These are phyloP conservation scores for Debaryomyces maramus DNA, from an alignment of 805 yeast species.

Conservation along the genomic window DNA sequence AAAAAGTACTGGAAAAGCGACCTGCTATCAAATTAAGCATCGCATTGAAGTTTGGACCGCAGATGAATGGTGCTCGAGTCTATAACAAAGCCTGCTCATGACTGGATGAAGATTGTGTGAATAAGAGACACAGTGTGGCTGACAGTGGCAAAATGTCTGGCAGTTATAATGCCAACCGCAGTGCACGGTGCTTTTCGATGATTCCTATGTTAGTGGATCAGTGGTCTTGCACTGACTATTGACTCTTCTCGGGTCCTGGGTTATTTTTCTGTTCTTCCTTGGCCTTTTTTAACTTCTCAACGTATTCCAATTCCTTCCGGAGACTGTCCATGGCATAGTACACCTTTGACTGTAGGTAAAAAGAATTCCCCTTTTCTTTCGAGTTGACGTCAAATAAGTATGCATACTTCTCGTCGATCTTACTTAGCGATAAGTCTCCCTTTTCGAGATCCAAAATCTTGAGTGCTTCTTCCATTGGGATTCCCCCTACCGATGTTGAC, in stretches of 20 bases:
- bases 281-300: constrained; percentile 43
- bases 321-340: constrained; percentile 92
- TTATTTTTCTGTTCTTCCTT: constrained; percentile 17
- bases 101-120: too few species aligned
- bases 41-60: too few species aligned
- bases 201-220: too few species aligned
- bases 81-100: too few species aligned
- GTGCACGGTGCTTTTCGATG: too few species aligned
- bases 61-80: too few species aligned
- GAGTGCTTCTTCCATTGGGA: constrained; percentile 84
- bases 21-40: too few species aligned
- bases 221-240: too few species aligned
- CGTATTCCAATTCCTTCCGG: constrained; percentile 69
- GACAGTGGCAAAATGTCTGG: too few species aligned
- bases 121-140: too few species aligned
- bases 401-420: constrained; percentile 68
- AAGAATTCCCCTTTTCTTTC: constrained; percentile 94
- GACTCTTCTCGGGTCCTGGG: too few species aligned
- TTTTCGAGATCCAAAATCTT: constrained; percentile 82
- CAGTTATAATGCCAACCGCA: too few species aligned
- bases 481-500: constrained; percentile 68
- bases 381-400: constrained; percentile 86
- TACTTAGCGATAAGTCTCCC: constrained; percentile 52
- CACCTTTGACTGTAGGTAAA: constrained; percentile 89
- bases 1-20: not conserved